Evolutionary conservation across 768 basidiomycete genomes (phyloP), one percentile per base, ranked within the genome.

Genomic region (Collybiopsis luxurians): DNA sequence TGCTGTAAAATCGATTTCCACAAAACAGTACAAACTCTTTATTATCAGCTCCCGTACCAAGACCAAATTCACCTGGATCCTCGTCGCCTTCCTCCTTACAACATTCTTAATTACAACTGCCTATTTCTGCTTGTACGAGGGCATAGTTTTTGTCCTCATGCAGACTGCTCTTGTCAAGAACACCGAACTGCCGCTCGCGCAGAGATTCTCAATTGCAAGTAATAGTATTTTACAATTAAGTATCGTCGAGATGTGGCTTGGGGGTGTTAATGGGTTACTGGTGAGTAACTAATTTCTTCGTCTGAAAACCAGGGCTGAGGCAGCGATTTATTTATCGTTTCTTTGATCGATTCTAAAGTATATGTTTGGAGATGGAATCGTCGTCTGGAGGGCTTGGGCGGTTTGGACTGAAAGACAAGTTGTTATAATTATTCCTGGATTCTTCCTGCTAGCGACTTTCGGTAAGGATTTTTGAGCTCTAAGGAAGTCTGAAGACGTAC

Each of bases 181-280:
- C 17, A 26, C 46, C 1, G 46, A 47, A 0, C 27, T 47, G 3
- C 24, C 44, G n/a, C 46, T 47, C 17, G 46, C 24, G 24, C 23
- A 47, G 12, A 19, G 46, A 9, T 47, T 47, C 27, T 26, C 46
- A 15, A 47, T 47, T 47, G 46, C 46, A 2, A 47, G 26, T 47
- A 17, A 28, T 31, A 38, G 31, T 38, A 39, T 52, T 19, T 6
- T 52, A 19, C 6, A n/a, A 9, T 19, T 52, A 30, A 12, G 12
- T 38, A 52, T 52, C 23, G 50, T 17, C 4, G 11, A 39, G n/a
- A 23, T 52, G 39, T 52, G 31, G 50, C 36, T 52, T 17, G 50
- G 50, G 27, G 50, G 50, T 36, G 50, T 52, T 12, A 52, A 52
- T 52, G 50, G 50, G 21, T 30, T 52, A 28, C 9, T 39, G 17